phyloP scores from a whole-genome alignment of 441 rosid genomes.

The Cnidoscolus chayamansa region DNA sequence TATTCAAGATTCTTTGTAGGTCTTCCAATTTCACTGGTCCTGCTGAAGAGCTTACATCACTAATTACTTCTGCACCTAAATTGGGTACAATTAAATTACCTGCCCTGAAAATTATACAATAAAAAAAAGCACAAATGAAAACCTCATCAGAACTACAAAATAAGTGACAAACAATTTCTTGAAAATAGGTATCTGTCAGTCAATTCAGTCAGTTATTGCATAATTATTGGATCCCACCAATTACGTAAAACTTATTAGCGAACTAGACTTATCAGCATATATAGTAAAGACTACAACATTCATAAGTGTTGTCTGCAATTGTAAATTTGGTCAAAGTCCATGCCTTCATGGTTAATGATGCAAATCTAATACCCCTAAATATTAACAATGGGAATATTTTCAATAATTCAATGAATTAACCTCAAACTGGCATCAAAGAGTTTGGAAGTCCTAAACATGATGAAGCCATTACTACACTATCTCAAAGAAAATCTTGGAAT shows the following conservation, averaged over 20 bases:
- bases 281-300: too few relatives aligned
- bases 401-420: not conserved
- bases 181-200: not conserved
- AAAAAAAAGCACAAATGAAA: not conserved
- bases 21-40: slow-evolving; percentile 88
- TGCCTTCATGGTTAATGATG: too few relatives aligned
- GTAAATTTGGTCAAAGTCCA: too few relatives aligned
- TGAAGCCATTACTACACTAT: not conserved
- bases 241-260: too few relatives aligned
- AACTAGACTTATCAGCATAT: too few relatives aligned
- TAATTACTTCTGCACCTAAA: slow-evolving; percentile 58
- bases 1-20: slow-evolving; percentile 85
- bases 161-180: slow-evolving; percentile 9
- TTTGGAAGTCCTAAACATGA: not conserved
- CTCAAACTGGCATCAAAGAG: not conserved
- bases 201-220: too few relatives aligned
- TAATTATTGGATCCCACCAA: too few relatives aligned
- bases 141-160: slow-evolving; percentile 5
- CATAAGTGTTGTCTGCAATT: too few relatives aligned
- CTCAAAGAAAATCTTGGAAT: not conserved
- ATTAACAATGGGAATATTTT: not conserved
- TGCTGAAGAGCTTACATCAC: slow-evolving; percentile 70
- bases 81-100: slow-evolving; percentile 69
- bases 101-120: slow-evolving; percentile 48
- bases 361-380: not conserved